A percentile compares a stretch with the other conserved stretches of the same genome.
Evolutionary conservation across 768 basidiomycete genomes (phyloP).

Genomic region (Boletus subcaerulescens): DNA sequence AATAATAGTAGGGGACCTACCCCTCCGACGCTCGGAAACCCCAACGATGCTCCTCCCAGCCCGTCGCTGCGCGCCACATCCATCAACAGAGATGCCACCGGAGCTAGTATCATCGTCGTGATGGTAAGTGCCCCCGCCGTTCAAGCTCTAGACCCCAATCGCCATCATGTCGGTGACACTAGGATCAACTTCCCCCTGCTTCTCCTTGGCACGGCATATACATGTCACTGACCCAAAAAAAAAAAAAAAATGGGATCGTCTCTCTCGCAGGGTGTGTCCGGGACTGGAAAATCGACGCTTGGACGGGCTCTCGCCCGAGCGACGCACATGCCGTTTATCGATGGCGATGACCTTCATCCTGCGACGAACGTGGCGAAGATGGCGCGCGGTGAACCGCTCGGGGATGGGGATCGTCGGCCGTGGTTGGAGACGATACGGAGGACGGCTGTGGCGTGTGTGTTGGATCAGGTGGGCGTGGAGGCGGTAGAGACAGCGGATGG

Average conservation of each 20-base stretch:
- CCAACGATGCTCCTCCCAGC: too few species aligned
- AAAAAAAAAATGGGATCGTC: too few species aligned
- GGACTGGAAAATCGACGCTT: constrained; percentile 71
- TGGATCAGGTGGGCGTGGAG: not conserved
- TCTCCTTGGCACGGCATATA: too few species aligned
- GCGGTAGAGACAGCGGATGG: too few species aligned
- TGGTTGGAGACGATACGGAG: constrained; percentile 77
- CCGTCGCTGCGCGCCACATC: too few species aligned
- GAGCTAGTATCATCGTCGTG: constrained; percentile 41
- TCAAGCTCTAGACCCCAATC: too few species aligned
- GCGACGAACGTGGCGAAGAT: constrained; percentile 83
- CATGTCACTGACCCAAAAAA: too few species aligned
- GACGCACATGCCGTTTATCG: constrained; percentile 73
- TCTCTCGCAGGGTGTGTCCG: constrained; percentile 59
- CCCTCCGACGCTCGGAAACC: too few species aligned
- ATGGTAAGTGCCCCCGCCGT: constrained; percentile 39
- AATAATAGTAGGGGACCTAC: too few species aligned
- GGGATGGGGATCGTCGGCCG: constrained; percentile 78
- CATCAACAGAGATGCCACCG: not conserved
- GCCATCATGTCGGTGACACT: not conserved
- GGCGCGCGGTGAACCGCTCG: constrained; percentile 69
- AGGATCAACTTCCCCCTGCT: too few species aligned
- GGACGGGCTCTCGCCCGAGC: constrained; percentile 58
- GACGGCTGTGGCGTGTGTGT: constrained; percentile 43
- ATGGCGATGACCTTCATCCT: constrained; percentile 89